Evolutionary conservation across 306 rosid species (phyloP), one percentile per base, ranked within the genome.

Genomic region (Vigna nakashimae): DNA sequence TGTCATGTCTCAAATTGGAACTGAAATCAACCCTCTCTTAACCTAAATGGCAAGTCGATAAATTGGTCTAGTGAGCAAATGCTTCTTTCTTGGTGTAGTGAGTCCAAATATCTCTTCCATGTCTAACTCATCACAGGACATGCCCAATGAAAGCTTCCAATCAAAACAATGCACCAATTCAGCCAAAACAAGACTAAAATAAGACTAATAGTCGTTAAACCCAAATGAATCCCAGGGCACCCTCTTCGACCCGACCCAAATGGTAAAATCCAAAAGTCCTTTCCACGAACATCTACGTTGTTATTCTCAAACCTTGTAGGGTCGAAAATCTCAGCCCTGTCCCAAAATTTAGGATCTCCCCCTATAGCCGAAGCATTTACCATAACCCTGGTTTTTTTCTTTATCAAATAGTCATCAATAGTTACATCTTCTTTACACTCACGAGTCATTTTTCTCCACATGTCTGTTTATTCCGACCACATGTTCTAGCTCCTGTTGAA

Each of bases 241-340:
- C 81, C 72, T 73, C 87, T 76, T 0, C 87, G 58, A 7, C 88
- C 86, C 1, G 83, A 79, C 43, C 88, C 89, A 57, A 88, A 85
- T 46, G 86, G 87, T 6, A 83, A 24, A 6, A 88, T 59, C 3
- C 82, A 6, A 15, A 78, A 88, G 20, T 85, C 85, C 8, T 40
- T 60, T 9, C 87, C 88, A 8, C 14, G 4, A 0, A 82, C 5
- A 9, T 85, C 84, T 0, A 77, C 0, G 0, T 77, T 20, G 4
- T 3, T n/a, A 13, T 80, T 0, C 0, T 5, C 18, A 5, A 87
- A 82, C 5, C 88, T 85, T 17, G 74, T 82, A 0, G 82, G 88
- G 30, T 63, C 73, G 11, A 88, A 85, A 5, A 49, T 13, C 0
- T 85, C 57, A 5, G 40, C 63, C 48, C 80, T 62, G 0, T 86